Evolutionary conservation across 371 early-diverging fungal genomes (phyloP), one percentile per base, ranked within the genome.

Genomic region (Cladochytrium tenue): DNA sequence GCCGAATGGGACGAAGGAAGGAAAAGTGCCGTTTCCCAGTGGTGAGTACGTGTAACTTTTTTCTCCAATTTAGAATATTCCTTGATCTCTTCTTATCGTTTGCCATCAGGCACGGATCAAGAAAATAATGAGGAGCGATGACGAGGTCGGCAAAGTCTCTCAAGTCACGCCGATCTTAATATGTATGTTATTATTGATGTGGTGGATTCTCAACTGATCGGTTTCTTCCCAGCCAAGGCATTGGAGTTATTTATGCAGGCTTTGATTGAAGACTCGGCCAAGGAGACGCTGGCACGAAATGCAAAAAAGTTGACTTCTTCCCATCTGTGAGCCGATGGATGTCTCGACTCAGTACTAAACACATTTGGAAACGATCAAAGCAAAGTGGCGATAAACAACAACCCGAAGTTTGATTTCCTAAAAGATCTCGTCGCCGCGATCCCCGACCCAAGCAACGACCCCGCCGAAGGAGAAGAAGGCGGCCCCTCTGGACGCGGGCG

Each of bases 91-190:
- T 20, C n/a, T n/a, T n/a, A n/a, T n/a, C n/a, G n/a, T n/a, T n/a
- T n/a, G n/a, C 43, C 43, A 26, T 17, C 68, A 96, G 95, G 97
- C 99, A 23, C 90, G 99, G 58, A 98, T 99, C 77, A 99, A 99
- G 76, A 97, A 97, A 87, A 98, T 99, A 69, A 99, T 99, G 98
- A 98, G 98, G 73, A 83, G 90, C 76, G 98, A 99, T 82, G 99
- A 99, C 67, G 99, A 99, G 75, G 96, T 99, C n/a, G 99, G 99
- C 67, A 99, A 99, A 79, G 94, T 99, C 69, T 93, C 97, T 4
- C 93, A 93, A 67, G 95, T 94, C 50, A 98, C 99, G 0, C 99
- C 99, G 0, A 91, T 98, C 32, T 86, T 99, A 52, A 93, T 98
- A 51, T 95, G 96, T 88, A 90, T 84, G 81, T 58, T 26, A 32